These are phyloP conservation scores for Ammopiptanthus mongolicus DNA, from an alignment of 306 rosid species.

Conservation along the genomic window DNA sequence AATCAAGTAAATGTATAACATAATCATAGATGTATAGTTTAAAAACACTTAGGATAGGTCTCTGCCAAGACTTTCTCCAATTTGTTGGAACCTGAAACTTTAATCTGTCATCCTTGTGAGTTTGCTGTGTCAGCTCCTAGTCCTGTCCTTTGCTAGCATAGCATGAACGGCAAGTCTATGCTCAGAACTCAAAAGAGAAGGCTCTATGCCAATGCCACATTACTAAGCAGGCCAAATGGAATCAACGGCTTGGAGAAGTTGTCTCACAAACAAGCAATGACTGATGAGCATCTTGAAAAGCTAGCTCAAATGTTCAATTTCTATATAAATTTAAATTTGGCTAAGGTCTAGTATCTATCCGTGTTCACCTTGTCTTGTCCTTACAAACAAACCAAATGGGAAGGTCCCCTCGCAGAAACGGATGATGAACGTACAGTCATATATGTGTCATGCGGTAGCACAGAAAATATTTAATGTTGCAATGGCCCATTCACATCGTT, in stretches of 20 bases:
- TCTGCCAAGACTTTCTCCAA: neutral
- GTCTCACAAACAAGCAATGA: neutral
- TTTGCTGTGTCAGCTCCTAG: neutral
- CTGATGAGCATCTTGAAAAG: slow-evolving; percentile 4
- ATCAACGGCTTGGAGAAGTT: neutral
- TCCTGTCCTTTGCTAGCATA: neutral
- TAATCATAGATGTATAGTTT: too few species aligned
- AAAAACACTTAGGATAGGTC: neutral
- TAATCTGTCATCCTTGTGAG: neutral
- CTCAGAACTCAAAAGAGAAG: neutral
- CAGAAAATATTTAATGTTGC: slow-evolving; percentile 8
- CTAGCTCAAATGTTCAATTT: neutral
- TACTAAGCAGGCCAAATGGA: neutral
- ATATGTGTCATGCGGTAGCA: neutral
- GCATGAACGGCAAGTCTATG: slow-evolving; percentile 9
- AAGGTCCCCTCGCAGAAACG: neutral
- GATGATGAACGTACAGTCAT: slow-evolving; percentile 4
- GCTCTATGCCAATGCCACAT: neutral
- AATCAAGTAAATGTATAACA: neutral
- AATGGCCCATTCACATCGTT: neutral
- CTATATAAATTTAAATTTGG: neutral
- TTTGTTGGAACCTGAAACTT: neutral
- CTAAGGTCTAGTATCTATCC: neutral
- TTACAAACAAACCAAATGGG: slow-evolving; percentile 8
- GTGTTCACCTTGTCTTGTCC: slow-evolving; percentile 9